Evolutionary conservation across 352 stramenopile species (phyloP), one percentile per base, ranked within the genome.

Genomic region (Pythium dissimile): DNA sequence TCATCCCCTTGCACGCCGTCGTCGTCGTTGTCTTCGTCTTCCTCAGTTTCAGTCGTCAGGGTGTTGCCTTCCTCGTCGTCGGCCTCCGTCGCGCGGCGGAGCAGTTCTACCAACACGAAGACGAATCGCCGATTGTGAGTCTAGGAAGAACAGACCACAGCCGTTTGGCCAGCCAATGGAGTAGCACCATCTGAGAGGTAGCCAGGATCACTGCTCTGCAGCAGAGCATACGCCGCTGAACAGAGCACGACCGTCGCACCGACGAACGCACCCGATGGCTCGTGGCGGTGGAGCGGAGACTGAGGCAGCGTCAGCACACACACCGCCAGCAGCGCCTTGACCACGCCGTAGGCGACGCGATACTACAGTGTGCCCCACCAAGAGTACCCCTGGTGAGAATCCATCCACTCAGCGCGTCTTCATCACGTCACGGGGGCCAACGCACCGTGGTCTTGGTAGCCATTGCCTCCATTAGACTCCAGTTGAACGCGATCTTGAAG

Each of bases 121-220:
- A n/a, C n/a, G n/a, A n/a, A n/a, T n/a, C n/a, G n/a, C n/a, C n/a
- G n/a, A n/a, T n/a, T n/a, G n/a, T n/a, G n/a, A n/a, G n/a, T n/a
- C n/a, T n/a, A 47, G 20, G 18, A n/a, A 23, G 9, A 38, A 16
- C 23, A 28, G 24, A 16, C 13, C 27, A 21, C n/a, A 3, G 32
- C 18, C 39, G 37, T 16, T 18, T 13, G 23, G 35, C 24, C 24
- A 42, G 26, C 3, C 5, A 31, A 35, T 13, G 16, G 8, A n/a
- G 35, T 18, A 34, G 18, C 47, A 74, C 65, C 67, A 67, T 82
- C 62, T n/a, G 34, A 61, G 37, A 80, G 53, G 34, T 69, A 77
- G 1, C 66, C 74, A 11, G 71, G 74, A 37, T 84, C 66, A 35
- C 74, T 80, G 8, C 63, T 55, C 42, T 84, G 71, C 1, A 82